These are phyloP conservation scores for Sclerotinia sclerotiorum DNA, from an alignment of 2,329 filamentous ascomycete species.

Conservation along the genomic window DNA sequence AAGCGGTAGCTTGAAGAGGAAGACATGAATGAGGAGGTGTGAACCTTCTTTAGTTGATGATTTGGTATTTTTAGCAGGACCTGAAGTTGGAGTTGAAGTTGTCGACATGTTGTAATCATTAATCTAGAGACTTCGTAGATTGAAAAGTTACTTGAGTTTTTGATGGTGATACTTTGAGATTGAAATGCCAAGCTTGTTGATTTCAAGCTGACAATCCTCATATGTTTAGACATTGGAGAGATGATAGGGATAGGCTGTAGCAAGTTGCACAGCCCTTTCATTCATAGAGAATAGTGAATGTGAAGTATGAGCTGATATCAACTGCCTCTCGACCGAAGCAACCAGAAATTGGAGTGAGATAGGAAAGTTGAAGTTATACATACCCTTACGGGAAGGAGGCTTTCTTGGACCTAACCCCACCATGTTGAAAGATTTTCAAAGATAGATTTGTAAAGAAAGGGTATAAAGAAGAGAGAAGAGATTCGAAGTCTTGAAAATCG, in stretches of 20 bases:
- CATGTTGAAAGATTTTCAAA: slow-evolving; percentile 47
- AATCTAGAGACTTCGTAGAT: slow-evolving; percentile 1
- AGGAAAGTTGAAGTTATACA: slow-evolving; percentile 41
- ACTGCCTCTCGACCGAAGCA: not conserved
- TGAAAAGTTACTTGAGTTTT: not conserved
- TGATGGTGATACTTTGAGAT: not conserved
- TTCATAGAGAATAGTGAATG: not conserved
- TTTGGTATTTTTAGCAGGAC: not conserved
- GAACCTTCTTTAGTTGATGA: not conserved
- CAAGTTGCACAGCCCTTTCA: not conserved
- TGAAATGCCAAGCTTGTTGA: not conserved
- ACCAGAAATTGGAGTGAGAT: not conserved
- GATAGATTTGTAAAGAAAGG: not conserved
- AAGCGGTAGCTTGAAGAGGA: not conserved
- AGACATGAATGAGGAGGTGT: not conserved
- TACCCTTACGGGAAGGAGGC: slow-evolving; percentile 72
- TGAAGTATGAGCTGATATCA: not conserved
- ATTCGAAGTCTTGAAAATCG: not conserved
- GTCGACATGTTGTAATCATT: not conserved
- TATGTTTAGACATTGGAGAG: not conserved
- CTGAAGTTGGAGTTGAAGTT: not conserved
- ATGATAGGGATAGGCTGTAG: not conserved
- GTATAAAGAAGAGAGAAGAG: not conserved
- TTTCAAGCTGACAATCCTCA: not conserved
- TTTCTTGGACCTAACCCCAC: slow-evolving; percentile 63